These are phyloP conservation scores for Wickerhamomyces ciferrii DNA, from an alignment of 805 yeast genomes.

Conservation along the genomic window DNA sequence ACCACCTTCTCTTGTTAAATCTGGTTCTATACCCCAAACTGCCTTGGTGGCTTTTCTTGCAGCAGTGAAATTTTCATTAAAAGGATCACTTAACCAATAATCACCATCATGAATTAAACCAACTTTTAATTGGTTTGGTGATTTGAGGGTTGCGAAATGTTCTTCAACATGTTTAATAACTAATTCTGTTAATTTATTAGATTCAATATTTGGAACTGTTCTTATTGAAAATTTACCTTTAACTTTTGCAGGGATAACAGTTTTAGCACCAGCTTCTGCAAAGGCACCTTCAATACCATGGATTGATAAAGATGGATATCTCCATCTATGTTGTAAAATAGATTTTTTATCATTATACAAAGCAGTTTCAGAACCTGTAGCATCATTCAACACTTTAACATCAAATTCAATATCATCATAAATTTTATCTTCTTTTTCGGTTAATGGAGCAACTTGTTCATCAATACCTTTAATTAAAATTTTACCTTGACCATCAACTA, in stretches of 20 bases:
- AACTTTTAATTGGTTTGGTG: conserved; percentile 70
- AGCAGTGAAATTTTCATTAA: conserved; percentile 87
- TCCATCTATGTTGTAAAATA: conserved; percentile 97
- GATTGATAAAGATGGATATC: conserved; percentile 91
- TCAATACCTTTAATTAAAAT: conserved; percentile 83
- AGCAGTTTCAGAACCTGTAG: conserved; percentile 84
- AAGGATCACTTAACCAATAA: conserved; percentile 95
- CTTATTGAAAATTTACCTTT: conserved; percentile 93
- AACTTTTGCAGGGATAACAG: conserved; percentile 95
- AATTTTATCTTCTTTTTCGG: conserved; percentile 69
- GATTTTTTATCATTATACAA: conserved; percentile 73
- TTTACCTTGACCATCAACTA: conserved; percentile 79
- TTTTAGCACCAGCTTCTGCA: conserved; percentile 91
- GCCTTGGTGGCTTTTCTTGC: conserved; percentile 91
- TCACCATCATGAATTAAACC: conserved; percentile 91
- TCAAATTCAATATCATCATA: conserved; percentile 86
- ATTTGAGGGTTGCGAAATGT: conserved; percentile 59
- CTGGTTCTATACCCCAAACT: conserved; percentile 95
- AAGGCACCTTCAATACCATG: conserved; percentile 99
- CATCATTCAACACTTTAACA: conserved; percentile 77
- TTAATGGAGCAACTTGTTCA: conserved; percentile 94
- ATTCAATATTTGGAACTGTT: conserved; percentile 92
- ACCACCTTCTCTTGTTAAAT: conserved; percentile 98
- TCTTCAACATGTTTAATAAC: conserved; percentile 68
- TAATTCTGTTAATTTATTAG: conserved; percentile 68